phyloP scores from a whole-genome alignment of 768 basidiomycete genomes.

The Cantharellus cinnabarinus region DNA sequence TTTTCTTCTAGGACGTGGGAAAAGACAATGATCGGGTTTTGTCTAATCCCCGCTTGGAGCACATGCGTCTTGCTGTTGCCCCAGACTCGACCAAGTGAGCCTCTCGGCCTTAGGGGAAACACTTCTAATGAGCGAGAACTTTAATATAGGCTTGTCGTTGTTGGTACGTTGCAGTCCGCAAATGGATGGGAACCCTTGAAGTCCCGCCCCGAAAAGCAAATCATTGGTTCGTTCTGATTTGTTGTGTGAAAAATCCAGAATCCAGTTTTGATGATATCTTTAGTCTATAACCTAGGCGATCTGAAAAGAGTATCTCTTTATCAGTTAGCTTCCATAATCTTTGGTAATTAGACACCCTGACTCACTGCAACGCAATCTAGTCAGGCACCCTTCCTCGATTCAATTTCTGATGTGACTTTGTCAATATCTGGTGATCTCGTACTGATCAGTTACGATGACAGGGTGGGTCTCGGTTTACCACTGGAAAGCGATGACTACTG shows the following conservation, averaged over 20 bases:
- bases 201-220: slow-evolving; percentile 50
- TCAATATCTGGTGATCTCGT: slow-evolving; percentile 39
- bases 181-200: slow-evolving; percentile 47
- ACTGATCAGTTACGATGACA: slow-evolving; percentile 53
- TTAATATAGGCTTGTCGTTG: slow-evolving; percentile 32
- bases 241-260: no score
- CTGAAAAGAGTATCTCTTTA: no score
- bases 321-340: neutral
- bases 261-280: neutral
- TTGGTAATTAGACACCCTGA: neutral
- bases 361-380: neutral
- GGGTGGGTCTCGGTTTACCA: slow-evolving; percentile 17
- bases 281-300: slow-evolving; percentile 35
- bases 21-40: no score
- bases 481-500: neutral
- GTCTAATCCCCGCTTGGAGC: no score
- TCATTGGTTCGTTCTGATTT: slow-evolving; percentile 32
- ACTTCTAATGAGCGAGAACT: no score
- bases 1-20: no score
- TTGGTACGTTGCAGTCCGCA: slow-evolving; percentile 46
- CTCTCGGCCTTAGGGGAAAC: no score
- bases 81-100: no score
- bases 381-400: slow-evolving; percentile 51
- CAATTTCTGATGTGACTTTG: slow-evolving; percentile 49
- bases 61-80: neutral